phyloP scores from a whole-genome alignment of 805 yeast genomes.

The Zygosaccharomyces lentus region DNA sequence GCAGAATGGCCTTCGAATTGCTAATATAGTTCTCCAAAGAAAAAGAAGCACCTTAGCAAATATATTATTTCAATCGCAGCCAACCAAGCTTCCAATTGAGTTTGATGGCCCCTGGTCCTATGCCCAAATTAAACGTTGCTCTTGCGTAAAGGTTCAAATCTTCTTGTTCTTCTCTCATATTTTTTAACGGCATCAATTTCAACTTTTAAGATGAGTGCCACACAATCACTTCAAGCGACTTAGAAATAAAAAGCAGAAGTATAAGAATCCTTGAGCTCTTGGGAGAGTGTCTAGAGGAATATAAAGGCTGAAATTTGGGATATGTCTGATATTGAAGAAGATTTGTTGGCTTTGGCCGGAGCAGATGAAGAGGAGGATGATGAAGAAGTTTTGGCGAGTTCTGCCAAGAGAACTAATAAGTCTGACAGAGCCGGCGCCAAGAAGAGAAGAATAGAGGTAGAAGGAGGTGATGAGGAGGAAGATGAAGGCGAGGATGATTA shows the following conservation, averaged over 20 bases:
- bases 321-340: slow-evolving; percentile 91
- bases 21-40: neutral
- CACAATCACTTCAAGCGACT: neutral
- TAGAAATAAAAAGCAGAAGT: neutral
- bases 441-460: slow-evolving; percentile 34
- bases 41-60: neutral
- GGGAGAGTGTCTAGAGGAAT: neutral
- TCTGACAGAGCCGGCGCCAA: slow-evolving; percentile 33
- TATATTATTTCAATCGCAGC: neutral
- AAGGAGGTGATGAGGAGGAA: slow-evolving; percentile 31
- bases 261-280: neutral
- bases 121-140: neutral
- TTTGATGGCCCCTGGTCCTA: neutral
- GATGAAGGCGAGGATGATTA: slow-evolving; percentile 38
- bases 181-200: neutral
- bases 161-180: neutral
- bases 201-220: neutral
- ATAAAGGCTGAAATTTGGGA: neutral
- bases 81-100: neutral
- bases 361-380: slow-evolving; percentile 47
- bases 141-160: neutral
- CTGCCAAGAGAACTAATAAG: slow-evolving; percentile 25
- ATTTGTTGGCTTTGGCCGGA: slow-evolving; percentile 92
- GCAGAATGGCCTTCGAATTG: neutral
- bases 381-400: slow-evolving; percentile 30